Evolutionary conservation across 2,329 filamentous ascomycete species (phyloP), one percentile per base, ranked within the genome.

Genomic region (Penicillium glabrum): DNA sequence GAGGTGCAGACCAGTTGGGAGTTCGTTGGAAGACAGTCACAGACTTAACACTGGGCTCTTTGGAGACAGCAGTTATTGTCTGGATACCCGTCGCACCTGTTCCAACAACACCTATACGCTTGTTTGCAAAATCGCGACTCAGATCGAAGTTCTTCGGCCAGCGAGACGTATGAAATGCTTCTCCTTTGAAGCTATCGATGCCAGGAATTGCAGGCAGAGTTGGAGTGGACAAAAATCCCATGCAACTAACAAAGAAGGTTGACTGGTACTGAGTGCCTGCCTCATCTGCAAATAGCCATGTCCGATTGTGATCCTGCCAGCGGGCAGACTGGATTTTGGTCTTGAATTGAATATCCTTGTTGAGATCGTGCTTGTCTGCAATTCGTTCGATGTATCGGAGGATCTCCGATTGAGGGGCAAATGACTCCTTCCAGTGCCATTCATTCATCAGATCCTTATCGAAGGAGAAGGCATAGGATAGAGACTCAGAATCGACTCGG

Each of bases 401-500:
- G 1, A 72, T 65, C 23, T 77, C 72, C 6, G 69, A 64, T 41
- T 74, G 69, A 1, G 68, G 57, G 0, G 75, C 60, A 51, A 75
- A 77, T n/a, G 69, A 63, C 9, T 74, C 64, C 9, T 65, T 64
- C 74, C 75, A 77, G 0, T 69, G 68, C 61, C 73, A 75, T 31
- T 70, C 60, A 10, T 63, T 55, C 13, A 67, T 54, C 2, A 67
- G 44, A 3, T 67, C 64, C 29, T 60, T 57, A 13, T 64, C 61
- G 37, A 59, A 68, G 1, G 64, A 67, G 24, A 65, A 68, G 5
- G 57, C 59, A 61, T 83, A 82, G 0, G 76, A 76, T n/a, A 77
- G 73, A 1, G 74, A 75, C 61, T 81, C 77, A 0, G 77, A 78
- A 53, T 82, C 79, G 50, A 79, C 77, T 41, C 78, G 71, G n/a